Conservation (phyloP, 495 filamentous ascomycete species). For the Aspergillus incahuasiensis region DNA sequence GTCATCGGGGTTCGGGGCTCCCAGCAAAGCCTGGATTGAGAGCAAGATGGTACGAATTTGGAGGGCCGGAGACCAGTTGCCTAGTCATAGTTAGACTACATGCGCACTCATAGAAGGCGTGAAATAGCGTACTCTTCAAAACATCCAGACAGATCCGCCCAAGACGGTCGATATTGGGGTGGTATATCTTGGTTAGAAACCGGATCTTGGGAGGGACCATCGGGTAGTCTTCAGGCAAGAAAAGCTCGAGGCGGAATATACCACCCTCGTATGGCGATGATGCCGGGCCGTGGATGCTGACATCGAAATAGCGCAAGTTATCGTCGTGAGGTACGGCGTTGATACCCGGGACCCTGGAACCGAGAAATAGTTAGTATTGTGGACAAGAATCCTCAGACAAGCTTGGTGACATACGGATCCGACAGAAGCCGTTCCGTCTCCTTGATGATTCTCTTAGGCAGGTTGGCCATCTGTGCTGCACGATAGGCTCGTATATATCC, state of each 20-base stretch:
- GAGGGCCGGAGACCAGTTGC: constrained; percentile 97
- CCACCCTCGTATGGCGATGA: constrained; percentile 95
- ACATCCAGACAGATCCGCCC: constrained; percentile 97
- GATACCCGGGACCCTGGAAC: constrained; percentile 82
- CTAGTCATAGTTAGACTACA: constrained; percentile 40
- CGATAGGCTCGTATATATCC: background rate
- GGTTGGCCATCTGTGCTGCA: constrained; percentile 48
- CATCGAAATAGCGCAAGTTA: constrained; percentile 96
- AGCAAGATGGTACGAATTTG: constrained; percentile 97
- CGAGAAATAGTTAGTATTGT: constrained; percentile 5
- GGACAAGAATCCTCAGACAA: background rate
- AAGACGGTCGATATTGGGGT: constrained; percentile 97
- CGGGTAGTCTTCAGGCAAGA: constrained; percentile 98
- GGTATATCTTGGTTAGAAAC: constrained; percentile 98
- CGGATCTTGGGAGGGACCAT: constrained; percentile 99
- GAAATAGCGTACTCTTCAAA: constrained; percentile 70
- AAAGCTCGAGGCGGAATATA: constrained; percentile 95
- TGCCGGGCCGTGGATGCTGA: constrained; percentile 90
- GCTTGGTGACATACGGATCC: constrained; percentile 68
- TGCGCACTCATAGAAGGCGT: background rate
- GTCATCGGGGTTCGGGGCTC: constrained; percentile 96
- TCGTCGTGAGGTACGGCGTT: constrained; percentile 97
- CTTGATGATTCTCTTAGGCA: constrained; percentile 96
- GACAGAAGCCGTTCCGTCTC: constrained; percentile 97
- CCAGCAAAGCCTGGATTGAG: constrained; percentile 93